Percentiles rank a stretch among this genome's conserved stretches.
These are phyloP conservation scores for Rhodotorula sp. DNA, from an alignment of 1,284 basidiomycete genomes.

Conservation along the genomic window DNA sequence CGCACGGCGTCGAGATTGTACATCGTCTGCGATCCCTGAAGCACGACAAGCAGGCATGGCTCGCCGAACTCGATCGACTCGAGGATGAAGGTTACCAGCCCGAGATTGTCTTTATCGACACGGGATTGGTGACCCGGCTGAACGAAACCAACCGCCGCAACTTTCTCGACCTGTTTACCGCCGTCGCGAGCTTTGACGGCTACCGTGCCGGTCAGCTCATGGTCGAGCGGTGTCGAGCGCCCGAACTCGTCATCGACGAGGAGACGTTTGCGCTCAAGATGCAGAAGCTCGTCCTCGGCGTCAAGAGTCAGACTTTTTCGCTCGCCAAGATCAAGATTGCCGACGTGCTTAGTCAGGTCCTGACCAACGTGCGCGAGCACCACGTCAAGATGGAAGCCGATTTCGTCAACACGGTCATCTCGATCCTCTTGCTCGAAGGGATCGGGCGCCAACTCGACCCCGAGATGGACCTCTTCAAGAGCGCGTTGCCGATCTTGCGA, in stretches of 20 bases:
- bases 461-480: constrained; percentile 86
- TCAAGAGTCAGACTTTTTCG: constrained; percentile 95
- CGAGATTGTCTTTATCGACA: constrained; percentile 94
- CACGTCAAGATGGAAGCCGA: constrained; percentile 99
- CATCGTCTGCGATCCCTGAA: constrained; percentile 55
- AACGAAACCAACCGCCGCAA: constrained; percentile 77
- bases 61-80: constrained; percentile 64
- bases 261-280: constrained; percentile 96
- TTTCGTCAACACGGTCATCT: constrained; percentile 96
- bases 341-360: constrained; percentile 77
- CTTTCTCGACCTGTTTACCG: constrained; percentile 94
- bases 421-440: constrained; percentile 88
- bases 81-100: constrained; percentile 77
- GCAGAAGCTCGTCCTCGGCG: constrained; percentile 87
- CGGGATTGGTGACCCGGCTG: constrained; percentile 87
- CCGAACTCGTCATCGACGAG: constrained; percentile 83
- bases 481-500: constrained; percentile 82
- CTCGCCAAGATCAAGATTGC: constrained; percentile 93
- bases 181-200: constrained; percentile 94
- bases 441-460: constrained; percentile 94
- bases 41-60: constrained; percentile 65
- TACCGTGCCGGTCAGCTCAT: constrained; percentile 92
- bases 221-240: constrained; percentile 91
- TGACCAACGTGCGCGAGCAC: constrained; percentile 82
- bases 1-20: constrained; percentile 58